Percentiles rank a stretch among this genome's conserved stretches.
phyloP scores from a whole-genome alignment of 139 green algal genomes.

The Coccomyxa sp. region DNA sequence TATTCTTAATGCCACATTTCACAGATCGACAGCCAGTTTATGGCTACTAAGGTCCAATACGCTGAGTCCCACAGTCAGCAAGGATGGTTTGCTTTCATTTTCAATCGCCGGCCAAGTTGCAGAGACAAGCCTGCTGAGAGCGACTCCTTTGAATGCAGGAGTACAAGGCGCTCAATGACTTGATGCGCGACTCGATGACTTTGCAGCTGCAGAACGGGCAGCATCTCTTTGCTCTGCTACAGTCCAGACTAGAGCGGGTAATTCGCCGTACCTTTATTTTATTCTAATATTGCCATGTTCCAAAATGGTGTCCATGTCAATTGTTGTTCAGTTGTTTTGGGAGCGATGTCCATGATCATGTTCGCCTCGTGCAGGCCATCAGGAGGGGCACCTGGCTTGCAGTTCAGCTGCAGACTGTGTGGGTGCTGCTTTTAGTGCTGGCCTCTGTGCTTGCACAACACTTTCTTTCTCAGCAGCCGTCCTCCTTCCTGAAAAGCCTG shows the following conservation, averaged over 20 bases:
- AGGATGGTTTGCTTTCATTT: background rate
- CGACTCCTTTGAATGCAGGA: background rate
- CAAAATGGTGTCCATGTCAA: background rate
- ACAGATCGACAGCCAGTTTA: background rate
- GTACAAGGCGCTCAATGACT: background rate
- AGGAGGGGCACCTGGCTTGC: background rate
- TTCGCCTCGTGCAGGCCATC: background rate
- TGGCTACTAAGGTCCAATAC: background rate
- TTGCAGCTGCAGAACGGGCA: slow-evolving; percentile 19
- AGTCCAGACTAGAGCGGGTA: background rate
- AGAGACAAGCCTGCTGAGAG: background rate
- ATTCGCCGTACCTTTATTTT: background rate
- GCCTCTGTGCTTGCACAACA: background rate
- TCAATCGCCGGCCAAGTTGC: background rate
- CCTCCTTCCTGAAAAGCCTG: background rate
- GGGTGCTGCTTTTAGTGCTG: background rate
- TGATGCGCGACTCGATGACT: slow-evolving; percentile 10
- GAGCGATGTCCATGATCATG: background rate
- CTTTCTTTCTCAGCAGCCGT: background rate
- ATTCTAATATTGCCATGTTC: background rate
- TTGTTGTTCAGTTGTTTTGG: background rate
- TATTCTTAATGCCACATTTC: too few relatives aligned
- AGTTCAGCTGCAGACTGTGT: background rate
- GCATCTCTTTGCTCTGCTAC: slow-evolving; percentile 23
- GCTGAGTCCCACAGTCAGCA: too few relatives aligned